Conservation (phyloP, 2,329 filamentous ascomycete genomes). For the Orbilia oligospora region DNA sequence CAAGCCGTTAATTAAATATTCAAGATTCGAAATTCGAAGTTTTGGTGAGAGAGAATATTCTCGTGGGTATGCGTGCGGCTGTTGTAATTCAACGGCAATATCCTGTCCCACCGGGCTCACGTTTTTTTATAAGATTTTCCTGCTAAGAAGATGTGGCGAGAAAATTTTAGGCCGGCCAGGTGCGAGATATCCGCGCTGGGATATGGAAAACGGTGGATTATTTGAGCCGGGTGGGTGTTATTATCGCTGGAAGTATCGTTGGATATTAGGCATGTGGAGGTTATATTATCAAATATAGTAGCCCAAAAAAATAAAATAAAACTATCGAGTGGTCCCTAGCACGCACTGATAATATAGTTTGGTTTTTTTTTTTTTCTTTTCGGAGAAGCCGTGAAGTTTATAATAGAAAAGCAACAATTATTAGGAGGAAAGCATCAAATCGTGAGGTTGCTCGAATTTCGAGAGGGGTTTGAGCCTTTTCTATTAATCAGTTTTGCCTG, state of each 20-base stretch:
- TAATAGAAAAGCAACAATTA: slow-evolving; percentile 6
- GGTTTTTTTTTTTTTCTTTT: slow-evolving; percentile 35
- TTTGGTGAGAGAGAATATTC: slow-evolving; percentile 51
- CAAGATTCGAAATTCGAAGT: neutral
- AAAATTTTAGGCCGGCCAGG: slow-evolving; percentile 30
- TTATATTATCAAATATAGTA: slow-evolving; percentile 30
- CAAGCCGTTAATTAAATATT: slow-evolving; percentile 1
- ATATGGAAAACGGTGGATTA: slow-evolving; percentile 44
- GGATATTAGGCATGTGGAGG: slow-evolving; percentile 52
- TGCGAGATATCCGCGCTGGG: slow-evolving; percentile 55
- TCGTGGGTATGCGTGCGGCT: slow-evolving; percentile 56
- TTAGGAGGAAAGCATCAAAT: slow-evolving; percentile 16
- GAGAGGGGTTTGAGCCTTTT: slow-evolving; percentile 59
- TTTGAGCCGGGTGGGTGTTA: slow-evolving; percentile 43
- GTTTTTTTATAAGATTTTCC: slow-evolving; percentile 45
- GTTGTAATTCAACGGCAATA: slow-evolving; percentile 58
- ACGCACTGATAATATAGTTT: neutral
- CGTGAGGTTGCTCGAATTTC: slow-evolving; percentile 28
- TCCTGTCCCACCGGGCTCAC: slow-evolving; percentile 46
- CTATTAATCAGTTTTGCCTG: slow-evolving; percentile 50
- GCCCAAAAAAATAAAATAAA: slow-evolving; percentile 9
- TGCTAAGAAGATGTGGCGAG: slow-evolving; percentile 37
- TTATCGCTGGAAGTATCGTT: slow-evolving; percentile 35
- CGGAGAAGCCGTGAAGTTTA: slow-evolving; percentile 35
- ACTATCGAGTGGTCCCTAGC: slow-evolving; percentile 4